phyloP scores from a whole-genome alignment of 148 eudicot species.

The Tetragonia tetragonoides region DNA sequence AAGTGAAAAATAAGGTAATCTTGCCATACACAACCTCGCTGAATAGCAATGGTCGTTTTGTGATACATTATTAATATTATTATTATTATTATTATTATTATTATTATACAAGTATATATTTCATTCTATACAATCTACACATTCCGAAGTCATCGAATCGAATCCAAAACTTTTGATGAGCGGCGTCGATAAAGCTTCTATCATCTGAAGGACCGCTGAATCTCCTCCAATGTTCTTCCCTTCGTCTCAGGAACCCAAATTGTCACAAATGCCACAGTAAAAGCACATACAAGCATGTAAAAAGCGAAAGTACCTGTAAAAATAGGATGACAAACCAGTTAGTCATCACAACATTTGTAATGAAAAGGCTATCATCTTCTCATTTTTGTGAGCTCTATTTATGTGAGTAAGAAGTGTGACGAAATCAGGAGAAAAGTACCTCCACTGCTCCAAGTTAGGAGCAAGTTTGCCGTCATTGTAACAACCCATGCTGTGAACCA shows the following conservation, averaged over 20 bases:
- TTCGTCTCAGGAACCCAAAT: slow-evolving; percentile 85
- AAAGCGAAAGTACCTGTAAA: slow-evolving; percentile 59
- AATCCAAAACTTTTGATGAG: too few relatives aligned
- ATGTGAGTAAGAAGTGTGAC: background rate
- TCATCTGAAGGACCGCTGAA: slow-evolving; percentile 66
- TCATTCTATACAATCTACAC: too few relatives aligned
- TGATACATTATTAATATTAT: too few relatives aligned
- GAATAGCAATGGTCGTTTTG: too few relatives aligned
- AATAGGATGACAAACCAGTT: background rate
- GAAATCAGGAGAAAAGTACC: slow-evolving; percentile 31
- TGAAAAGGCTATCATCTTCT: background rate
- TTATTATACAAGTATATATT: too few relatives aligned
- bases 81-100: too few relatives aligned
- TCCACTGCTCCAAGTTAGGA: slow-evolving; percentile 73
- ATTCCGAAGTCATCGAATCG: too few relatives aligned
- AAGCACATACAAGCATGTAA: slow-evolving; percentile 51
- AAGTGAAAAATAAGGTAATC: too few relatives aligned
- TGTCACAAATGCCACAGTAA: slow-evolving; percentile 47
- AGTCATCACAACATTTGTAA: background rate
- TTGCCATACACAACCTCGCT: too few relatives aligned
- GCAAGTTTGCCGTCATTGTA: slow-evolving; percentile 68
- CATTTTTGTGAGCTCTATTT: background rate
- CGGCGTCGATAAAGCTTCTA: background rate
- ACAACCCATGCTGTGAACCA: slow-evolving; percentile 68
- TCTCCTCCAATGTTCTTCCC: slow-evolving; percentile 76